Base-by-base conservation (phyloP, 495 filamentous ascomycete species). In the Cryomyces antarcticus region DNA sequence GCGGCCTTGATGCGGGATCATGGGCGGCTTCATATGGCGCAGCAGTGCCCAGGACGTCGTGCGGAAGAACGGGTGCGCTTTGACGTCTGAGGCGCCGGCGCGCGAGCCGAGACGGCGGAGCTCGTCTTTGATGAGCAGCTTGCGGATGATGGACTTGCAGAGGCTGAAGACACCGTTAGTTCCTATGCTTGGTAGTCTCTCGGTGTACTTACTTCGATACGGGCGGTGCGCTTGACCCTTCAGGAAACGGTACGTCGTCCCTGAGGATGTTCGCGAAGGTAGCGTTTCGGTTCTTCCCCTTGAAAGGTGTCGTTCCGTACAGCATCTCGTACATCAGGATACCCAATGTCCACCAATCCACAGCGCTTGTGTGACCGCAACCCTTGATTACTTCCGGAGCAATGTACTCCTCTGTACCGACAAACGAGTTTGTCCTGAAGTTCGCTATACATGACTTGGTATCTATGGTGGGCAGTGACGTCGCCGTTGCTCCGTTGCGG, bases 261-360 rank as follows among this genome's bases (percentile, higher is more conserved):
- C 85, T 69, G 42, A 97, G 66, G 48, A 97, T 97, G 54, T 96
- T 97, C 29, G 86, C 89, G 63, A 97, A 97, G 0, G 89, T 97
- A 11, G 83, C 83, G 55, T 96, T 97, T 31, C 89, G 75, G 61
- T 93, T 97, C 73, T 97, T 96, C 50, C 89, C 89, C 64, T 97
- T 97, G 73, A 97, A 97, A 0, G 89, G 89, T 1, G 89, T 97
- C 3, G 87, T 96, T 17, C 89, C 92, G 61, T 82, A 96, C n/a
- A 97, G 66, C 89, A 97, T 97, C 60, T 97, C 89, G 50, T 94
- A 97, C 44, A 96, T 82, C 52, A 97, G 61, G 43, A 97, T 96
- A 13, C 89, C 89, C 7, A 97, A 64, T 3, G 89, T 97, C 89
- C 89, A 97, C 89, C 89, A 97, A 60, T 97, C 89, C 2, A 97